Evolutionary conservation across 2,329 filamentous ascomycete genomes (phyloP).

Genomic region (Lomentospora prolificans): DNA sequence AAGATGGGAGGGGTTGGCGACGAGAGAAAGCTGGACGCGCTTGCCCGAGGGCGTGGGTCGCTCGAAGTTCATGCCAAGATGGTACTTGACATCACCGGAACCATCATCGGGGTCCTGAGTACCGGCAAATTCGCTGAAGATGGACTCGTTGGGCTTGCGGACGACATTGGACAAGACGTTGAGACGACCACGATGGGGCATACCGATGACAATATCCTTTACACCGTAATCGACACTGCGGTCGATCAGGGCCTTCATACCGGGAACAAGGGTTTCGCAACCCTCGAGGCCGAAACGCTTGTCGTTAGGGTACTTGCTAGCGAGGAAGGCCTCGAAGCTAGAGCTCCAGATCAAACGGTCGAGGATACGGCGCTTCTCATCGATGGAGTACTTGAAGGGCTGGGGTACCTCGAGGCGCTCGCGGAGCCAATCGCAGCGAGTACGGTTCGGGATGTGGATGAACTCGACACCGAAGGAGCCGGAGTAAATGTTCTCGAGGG

Average conservation of each 20-base stretch:
- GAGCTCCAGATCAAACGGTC: constrained; percentile 98
- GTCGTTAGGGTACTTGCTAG: constrained; percentile 98
- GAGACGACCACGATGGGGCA: constrained; percentile 96
- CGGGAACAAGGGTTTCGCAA: constrained; percentile 90
- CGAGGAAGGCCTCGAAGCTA: constrained; percentile 90
- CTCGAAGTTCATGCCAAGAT: constrained; percentile 99
- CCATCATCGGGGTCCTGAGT: constrained; percentile 81
- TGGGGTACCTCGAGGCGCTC: constrained; percentile 88
- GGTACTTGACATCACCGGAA: constrained; percentile 98
- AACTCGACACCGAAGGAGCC: constrained; percentile 97
- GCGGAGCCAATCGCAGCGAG: constrained; percentile 97
- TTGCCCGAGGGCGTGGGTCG: constrained; percentile 95
- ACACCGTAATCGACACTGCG: constrained; percentile 96
- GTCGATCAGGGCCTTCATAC: constrained; percentile 99
- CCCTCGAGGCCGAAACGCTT: constrained; percentile 98
- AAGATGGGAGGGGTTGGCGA: constrained; percentile 96
- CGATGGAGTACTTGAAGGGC: constrained; percentile 94
- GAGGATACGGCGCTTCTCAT: constrained; percentile 95
- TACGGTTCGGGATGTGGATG: constrained; percentile 95
- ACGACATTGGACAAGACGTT: constrained; percentile 98
- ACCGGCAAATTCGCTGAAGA: constrained; percentile 96
- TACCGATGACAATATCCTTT: constrained; percentile 98
- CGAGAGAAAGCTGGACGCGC: constrained; percentile 96
- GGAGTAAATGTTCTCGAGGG: constrained; percentile 93
- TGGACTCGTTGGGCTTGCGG: constrained; percentile 97